phyloP scores from a whole-genome alignment of 2,329 filamentous ascomycete genomes.

The Leptographium procerum region DNA sequence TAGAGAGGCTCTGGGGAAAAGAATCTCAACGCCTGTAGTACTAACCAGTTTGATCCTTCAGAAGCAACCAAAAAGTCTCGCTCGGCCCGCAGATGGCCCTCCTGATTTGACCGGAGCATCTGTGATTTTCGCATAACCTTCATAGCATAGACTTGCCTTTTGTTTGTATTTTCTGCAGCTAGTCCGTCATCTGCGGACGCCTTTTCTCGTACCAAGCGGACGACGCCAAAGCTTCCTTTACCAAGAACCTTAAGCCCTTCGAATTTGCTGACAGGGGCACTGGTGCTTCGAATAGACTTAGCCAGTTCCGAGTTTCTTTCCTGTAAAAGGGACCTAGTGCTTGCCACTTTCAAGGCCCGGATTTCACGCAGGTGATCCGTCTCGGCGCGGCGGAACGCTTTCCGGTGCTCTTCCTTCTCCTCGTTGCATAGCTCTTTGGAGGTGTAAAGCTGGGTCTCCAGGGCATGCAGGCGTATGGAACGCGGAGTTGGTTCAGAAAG shows the following conservation, averaged over 20 bases:
- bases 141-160: conserved; percentile 74
- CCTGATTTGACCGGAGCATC: conserved; percentile 84
- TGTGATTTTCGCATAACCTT: conserved; percentile 91
- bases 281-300: background rate
- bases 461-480: conserved; percentile 45
- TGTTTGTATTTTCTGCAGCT: background rate
- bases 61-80: conserved; percentile 84
- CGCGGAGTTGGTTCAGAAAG: conserved; percentile 47
- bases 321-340: background rate
- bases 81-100: conserved; percentile 84
- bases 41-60: conserved; percentile 69
- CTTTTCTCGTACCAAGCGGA: conserved; percentile 69
- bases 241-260: conserved; percentile 74
- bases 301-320: background rate
- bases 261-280: conserved; percentile 53
- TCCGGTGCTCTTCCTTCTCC: conserved; percentile 42
- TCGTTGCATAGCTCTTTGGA: conserved; percentile 38
- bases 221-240: conserved; percentile 90
- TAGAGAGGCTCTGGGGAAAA: background rate
- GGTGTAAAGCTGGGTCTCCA: conserved; percentile 53
- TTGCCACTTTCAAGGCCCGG: conserved; percentile 51
- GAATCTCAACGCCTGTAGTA: background rate
- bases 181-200: background rate
- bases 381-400: conserved; percentile 55
- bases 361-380: conserved; percentile 63